These are phyloP conservation scores for Plectosphaerella sp. DNA, from an alignment of 2,329 filamentous ascomycete species.

Conservation along the genomic window DNA sequence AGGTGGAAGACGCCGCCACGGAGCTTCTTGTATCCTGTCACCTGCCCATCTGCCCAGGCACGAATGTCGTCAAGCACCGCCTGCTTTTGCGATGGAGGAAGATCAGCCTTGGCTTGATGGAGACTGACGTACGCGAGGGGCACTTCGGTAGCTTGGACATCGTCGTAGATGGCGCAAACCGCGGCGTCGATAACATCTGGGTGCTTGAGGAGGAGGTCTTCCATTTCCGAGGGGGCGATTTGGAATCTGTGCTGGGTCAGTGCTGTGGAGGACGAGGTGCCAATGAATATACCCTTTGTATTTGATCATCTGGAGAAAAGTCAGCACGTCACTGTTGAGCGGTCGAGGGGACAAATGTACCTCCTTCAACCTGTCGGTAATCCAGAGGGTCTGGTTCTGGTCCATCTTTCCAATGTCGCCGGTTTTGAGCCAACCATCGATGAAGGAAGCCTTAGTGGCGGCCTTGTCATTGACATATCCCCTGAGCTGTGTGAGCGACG, in stretches of 20 bases:
- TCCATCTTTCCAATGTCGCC: conserved; percentile 8
- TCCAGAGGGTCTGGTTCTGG: conserved; percentile 1
- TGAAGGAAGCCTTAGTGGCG: conserved; percentile 4
- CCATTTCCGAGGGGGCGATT: conserved; percentile 31
- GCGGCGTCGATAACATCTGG: conserved; percentile 29
- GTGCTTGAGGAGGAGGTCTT: conserved; percentile 29
- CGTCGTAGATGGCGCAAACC: conserved; percentile 29
- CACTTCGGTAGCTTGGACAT: conserved; percentile 30
- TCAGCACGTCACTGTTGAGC: too few relatives aligned
- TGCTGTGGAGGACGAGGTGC: too few relatives aligned
- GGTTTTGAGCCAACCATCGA: conserved; percentile 9
- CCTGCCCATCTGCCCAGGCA: conserved; percentile 23
- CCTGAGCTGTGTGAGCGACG: too few relatives aligned
- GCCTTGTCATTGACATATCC: background rate
- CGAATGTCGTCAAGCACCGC: conserved; percentile 24
- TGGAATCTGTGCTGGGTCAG: conserved; percentile 17
- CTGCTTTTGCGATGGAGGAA: background rate
- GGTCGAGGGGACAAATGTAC: too few relatives aligned
- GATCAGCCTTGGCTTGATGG: conserved; percentile 9
- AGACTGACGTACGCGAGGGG: conserved; percentile 32
- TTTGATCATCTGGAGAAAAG: too few relatives aligned
- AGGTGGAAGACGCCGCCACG: conserved; percentile 30
- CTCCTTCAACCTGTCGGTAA: conserved; percentile 17
- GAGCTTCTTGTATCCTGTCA: conserved; percentile 37
- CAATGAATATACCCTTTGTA: too few relatives aligned